Base-by-base conservation (phyloP, 208 protist species). In the Porcisia hertigi region DNA sequence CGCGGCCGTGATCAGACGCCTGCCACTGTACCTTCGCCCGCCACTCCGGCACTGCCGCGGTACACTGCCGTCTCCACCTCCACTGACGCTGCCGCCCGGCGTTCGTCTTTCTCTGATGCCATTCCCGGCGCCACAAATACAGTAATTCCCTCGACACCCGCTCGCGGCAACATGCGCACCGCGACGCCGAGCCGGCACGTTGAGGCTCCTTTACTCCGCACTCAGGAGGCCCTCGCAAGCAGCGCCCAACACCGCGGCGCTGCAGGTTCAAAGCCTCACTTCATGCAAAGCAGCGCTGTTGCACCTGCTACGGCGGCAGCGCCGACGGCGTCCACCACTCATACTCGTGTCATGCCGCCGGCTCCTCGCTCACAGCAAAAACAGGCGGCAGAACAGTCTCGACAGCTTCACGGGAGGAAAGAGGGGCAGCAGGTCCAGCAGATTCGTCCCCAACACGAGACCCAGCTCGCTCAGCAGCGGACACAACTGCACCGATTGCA, bases 311-410 rank as follows among this genome's bases (percentile, higher is more conserved):
- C 54, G 4, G 49, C 55, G 11, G 76, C 11, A 9, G 65, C 49
- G 2, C n/a, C 59, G 2, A 23, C 63, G 3, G 49, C 34, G 11
- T 25, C 71, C 3, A 11, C 71, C 3, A 52, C 63, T 41, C 71
- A 71, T 30, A 77, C 34, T 23, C 77, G 77, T 2, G 77, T 81
- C 25, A 49, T 81, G 71, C 77, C 71, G 18, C 77, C 77, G 7
- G 77, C 71, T n/a, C 77, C 77, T 30, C 77, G 77, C 9, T 81
- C 77, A 2, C 77, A 63, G 54, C 65, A 70, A 47, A 43, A 70
- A 43, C 65, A 70, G 64, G 64, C 64, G 8, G 43, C 1, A 20
- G 41, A 69, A 1, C 43, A 74, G 41, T 30, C 71, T 7, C 36
- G 49, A 16, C 71, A 65, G 2, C 57, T 39, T 30, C 69, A 30